Percentiles rank a stretch among this genome's conserved stretches.
Conservation (phyloP, 805 yeast species). For the Saccharomycopsis amapae region DNA sequence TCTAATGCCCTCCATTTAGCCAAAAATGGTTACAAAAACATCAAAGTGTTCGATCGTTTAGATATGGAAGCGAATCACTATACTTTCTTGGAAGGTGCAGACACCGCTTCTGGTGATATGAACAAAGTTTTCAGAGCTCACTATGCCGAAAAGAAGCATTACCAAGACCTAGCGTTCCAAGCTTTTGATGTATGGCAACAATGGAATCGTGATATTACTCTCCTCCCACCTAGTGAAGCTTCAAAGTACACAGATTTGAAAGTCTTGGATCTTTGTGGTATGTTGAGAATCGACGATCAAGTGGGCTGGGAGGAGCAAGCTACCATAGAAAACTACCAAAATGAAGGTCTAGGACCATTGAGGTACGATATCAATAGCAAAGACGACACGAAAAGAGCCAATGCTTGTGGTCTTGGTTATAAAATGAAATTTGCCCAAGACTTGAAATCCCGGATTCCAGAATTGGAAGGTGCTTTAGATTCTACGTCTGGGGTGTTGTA, state of each 20-base stretch:
- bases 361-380: slow-evolving; percentile 22
- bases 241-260: neutral
- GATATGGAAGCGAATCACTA: slow-evolving; percentile 28
- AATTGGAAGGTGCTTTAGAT: slow-evolving; percentile 10
- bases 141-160: slow-evolving; percentile 34
- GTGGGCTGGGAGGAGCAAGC: slow-evolving; percentile 23
- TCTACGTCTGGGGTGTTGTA: slow-evolving; percentile 17
- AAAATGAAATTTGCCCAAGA: neutral
- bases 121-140: slow-evolving; percentile 35
- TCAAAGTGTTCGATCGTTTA: slow-evolving; percentile 34
- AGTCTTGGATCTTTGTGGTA: neutral
- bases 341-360: slow-evolving; percentile 20
- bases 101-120: slow-evolving; percentile 35
- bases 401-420: slow-evolving; percentile 21
- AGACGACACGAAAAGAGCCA: slow-evolving; percentile 24
- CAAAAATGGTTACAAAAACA: slow-evolving; percentile 30
- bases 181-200: slow-evolving; percentile 20
- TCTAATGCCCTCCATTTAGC: slow-evolving; percentile 40
- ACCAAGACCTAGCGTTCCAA: slow-evolving; percentile 26
- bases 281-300: slow-evolving; percentile 23
- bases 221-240: neutral
- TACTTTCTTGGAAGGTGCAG: slow-evolving; percentile 32
- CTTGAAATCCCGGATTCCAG: neutral
- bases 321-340: slow-evolving; percentile 21
- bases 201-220: neutral